phyloP scores from a whole-genome alignment of 768 basidiomycete genomes.

The Tylopilus balloui region DNA sequence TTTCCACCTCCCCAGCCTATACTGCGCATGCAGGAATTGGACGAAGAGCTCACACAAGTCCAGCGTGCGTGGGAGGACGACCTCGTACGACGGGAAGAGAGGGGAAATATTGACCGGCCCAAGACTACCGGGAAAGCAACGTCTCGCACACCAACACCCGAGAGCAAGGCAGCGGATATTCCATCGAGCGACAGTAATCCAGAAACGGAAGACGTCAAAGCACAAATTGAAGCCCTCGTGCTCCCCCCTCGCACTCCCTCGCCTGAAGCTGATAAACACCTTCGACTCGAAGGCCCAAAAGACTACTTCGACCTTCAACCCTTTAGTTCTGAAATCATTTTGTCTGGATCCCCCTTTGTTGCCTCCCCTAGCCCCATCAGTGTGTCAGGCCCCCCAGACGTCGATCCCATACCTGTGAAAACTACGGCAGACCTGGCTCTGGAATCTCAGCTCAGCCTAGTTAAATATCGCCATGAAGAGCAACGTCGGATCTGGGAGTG shows the following conservation, averaged over 20 bases:
- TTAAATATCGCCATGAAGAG: constrained; percentile 81
- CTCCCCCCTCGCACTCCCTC: constrained; percentile 41
- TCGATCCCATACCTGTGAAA: constrained; percentile 46
- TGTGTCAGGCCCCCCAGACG: constrained; percentile 30
- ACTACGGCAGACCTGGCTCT: constrained; percentile 64
- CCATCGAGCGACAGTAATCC: constrained; percentile 10
- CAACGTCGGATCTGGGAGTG: constrained; percentile 92
- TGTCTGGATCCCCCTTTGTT: constrained; percentile 30
- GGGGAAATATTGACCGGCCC: constrained; percentile 25
- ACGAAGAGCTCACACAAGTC: constrained; percentile 64
- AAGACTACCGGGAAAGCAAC: constrained; percentile 10
- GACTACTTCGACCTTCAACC: constrained; percentile 44
- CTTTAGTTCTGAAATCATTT: constrained; percentile 24
- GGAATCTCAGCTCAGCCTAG: constrained; percentile 64
- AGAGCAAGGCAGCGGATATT: constrained; percentile 17
- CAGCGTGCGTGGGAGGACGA: constrained; percentile 87
- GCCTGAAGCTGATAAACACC: constrained; percentile 24
- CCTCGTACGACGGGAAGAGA: constrained; percentile 72
- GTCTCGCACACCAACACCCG: constrained; percentile 30
- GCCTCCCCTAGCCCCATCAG: constrained; percentile 29
- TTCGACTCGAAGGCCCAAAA: constrained; percentile 30
- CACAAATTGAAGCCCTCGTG: constrained; percentile 57
- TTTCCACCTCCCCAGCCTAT: constrained; percentile 93
- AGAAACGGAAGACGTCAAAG: constrained; percentile 51
- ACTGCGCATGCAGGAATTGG: constrained; percentile 81